phyloP scores from a whole-genome alignment of 257 asterid species.

The Anisodus acutangulus region DNA sequence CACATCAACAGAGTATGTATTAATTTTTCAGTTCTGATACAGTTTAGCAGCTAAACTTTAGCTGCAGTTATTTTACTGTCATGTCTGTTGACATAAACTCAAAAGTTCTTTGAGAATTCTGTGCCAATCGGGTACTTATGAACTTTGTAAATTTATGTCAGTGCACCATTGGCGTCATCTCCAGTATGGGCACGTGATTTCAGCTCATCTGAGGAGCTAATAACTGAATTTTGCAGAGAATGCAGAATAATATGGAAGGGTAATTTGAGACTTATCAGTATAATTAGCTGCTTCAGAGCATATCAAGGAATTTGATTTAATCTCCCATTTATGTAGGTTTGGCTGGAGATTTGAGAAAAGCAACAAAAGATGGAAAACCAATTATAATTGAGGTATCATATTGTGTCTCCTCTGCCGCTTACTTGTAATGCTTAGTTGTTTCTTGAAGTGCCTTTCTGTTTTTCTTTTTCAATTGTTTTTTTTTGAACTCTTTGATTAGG shows the following conservation, averaged over 20 bases:
- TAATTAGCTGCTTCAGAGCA: conserved; percentile 24
- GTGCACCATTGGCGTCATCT: conserved; percentile 88
- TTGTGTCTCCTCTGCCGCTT: background rate
- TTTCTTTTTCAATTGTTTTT: background rate
- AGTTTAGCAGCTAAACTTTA: too few relatives aligned
- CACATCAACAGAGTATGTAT: conserved; percentile 90
- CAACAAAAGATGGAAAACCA: conserved; percentile 98
- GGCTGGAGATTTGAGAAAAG: conserved; percentile 97
- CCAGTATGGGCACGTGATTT: conserved; percentile 94
- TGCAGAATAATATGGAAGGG: conserved; percentile 97
- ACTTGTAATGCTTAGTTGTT: background rate
- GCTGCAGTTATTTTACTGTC: background rate
- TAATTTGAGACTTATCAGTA: conserved; percentile 31
- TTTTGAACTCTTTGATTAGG: background rate
- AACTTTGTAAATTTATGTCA: conserved; percentile 43
- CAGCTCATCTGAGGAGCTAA: conserved; percentile 81
- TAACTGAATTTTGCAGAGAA: conserved; percentile 94
- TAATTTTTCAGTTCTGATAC: background rate
- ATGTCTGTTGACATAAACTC: background rate
- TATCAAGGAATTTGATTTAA: conserved; percentile 29
- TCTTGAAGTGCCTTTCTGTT: conserved; percentile 21
- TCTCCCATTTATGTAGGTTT: conserved; percentile 54
- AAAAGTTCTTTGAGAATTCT: background rate
- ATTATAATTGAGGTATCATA: conserved; percentile 86
- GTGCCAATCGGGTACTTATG: conserved; percentile 28